Evolutionary conservation across 169 alveolate species (phyloP).

Genomic region (Plasmodium gaboni): DNA sequence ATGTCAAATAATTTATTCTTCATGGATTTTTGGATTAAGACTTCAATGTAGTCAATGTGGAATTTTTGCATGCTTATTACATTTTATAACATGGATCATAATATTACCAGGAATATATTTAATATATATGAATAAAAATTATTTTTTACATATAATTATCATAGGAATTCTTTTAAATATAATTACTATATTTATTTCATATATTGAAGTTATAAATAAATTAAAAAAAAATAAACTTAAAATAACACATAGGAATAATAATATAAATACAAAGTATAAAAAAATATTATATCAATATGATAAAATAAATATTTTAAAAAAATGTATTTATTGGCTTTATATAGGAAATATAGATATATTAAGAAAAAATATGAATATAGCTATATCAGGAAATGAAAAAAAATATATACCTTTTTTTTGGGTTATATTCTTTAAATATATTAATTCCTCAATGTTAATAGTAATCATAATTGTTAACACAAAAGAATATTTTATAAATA

Average conservation of each 20-base stretch:
- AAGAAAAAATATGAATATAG: slow-evolving; percentile 55
- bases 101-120: slow-evolving; percentile 28
- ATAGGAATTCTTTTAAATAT: slow-evolving; percentile 24
- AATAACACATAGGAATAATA: not conserved
- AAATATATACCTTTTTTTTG: slow-evolving; percentile 68
- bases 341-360: slow-evolving; percentile 57
- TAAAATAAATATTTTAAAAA: slow-evolving; percentile 27
- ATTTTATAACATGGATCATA: slow-evolving; percentile 51
- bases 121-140: slow-evolving; percentile 5
- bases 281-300: not conserved
- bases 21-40: slow-evolving; percentile 65
- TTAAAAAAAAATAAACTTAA: not conserved
- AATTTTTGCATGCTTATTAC: slow-evolving; percentile 14
- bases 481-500: slow-evolving; percentile 33
- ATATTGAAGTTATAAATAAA: slow-evolving; percentile 34
- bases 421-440: slow-evolving; percentile 49
- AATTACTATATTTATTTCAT: slow-evolving; percentile 18
- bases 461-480: slow-evolving; percentile 40
- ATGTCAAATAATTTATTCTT: slow-evolving; percentile 42
- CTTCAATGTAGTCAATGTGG: slow-evolving; percentile 61
- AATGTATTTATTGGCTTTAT: slow-evolving; percentile 70
- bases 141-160: slow-evolving; percentile 5
- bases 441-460: slow-evolving; percentile 56
- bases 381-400: slow-evolving; percentile 62
- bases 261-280: not conserved